Percentiles rank a stretch among this genome's conserved stretches.
These are phyloP conservation scores for Poa pratensis DNA, from an alignment of 176 grass and related monocot genomes.

Conservation along the genomic window DNA sequence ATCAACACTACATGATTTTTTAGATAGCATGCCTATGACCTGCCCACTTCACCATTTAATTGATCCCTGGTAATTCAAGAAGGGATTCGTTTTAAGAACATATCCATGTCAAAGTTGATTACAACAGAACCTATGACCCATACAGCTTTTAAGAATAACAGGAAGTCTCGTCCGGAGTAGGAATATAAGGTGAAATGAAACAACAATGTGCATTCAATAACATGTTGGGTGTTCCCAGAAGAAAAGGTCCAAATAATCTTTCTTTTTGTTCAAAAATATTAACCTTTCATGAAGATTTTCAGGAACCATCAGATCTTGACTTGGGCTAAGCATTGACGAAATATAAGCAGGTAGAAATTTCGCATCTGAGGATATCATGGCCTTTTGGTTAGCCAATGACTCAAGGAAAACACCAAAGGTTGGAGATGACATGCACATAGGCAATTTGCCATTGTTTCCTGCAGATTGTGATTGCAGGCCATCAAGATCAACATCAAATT, in stretches of 20 bases:
- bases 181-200: conserved; percentile 9
- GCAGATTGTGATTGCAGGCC: conserved; percentile 40
- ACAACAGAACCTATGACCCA: no score
- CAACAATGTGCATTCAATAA: neutral
- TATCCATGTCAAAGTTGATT: conserved; percentile 16
- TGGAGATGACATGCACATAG: conserved; percentile 59
- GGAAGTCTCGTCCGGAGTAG: neutral
- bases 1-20: neutral
- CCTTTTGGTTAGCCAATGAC: conserved; percentile 71
- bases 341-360: conserved; percentile 83
- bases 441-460: conserved; percentile 67
- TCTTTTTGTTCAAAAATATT: conserved; percentile 14
- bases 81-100: conserved; percentile 13
- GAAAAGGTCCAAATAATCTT: conserved; percentile 46
- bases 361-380: conserved; percentile 76
- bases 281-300: conserved; percentile 76
- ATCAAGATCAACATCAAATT: conserved; percentile 31
- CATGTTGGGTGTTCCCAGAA: conserved; percentile 26
- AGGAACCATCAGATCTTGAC: conserved; percentile 64
- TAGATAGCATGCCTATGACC: neutral
- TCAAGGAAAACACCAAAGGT: conserved; percentile 75
- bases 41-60: conserved; percentile 14
- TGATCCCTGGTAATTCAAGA: conserved; percentile 1
- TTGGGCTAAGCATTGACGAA: conserved; percentile 67
- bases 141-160: neutral